phyloP scores from a whole-genome alignment of 345 rosid genomes.

The Turritis glabra region DNA sequence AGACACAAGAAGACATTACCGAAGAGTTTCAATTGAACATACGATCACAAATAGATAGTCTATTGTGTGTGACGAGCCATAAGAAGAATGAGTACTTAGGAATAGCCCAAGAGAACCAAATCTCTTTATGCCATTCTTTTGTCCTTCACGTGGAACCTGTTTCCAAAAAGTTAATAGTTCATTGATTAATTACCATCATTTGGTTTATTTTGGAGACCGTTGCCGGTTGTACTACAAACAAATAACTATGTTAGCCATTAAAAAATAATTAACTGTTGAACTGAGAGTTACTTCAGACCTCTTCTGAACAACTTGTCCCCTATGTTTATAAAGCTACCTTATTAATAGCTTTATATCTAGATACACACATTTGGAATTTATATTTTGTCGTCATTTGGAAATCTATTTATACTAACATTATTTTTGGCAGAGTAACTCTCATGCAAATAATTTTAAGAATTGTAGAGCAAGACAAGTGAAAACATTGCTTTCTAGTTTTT shows the following conservation, averaged over 20 bases:
- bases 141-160: too few species aligned
- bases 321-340: conserved; percentile 33
- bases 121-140: too few species aligned
- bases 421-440: conserved; percentile 13
- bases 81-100: too few species aligned
- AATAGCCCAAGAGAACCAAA: too few species aligned
- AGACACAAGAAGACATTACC: too few species aligned
- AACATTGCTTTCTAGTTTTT: not conserved
- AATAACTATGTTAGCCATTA: not conserved
- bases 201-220: conserved; percentile 4
- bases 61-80: too few species aligned
- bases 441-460: not conserved
- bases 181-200: not conserved
- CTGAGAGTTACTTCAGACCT: conserved; percentile 36
- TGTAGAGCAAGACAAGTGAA: not conserved
- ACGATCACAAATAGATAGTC: too few species aligned
- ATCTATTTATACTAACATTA: not conserved
- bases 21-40: too few species aligned
- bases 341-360: not conserved
- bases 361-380: conserved; percentile 33
- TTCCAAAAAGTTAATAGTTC: too few species aligned
- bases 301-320: conserved; percentile 39
- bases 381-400: conserved; percentile 24
- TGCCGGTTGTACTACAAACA: conserved; percentile 9
- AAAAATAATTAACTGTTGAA: conserved; percentile 21